These are phyloP conservation scores for Chaetomiaceae sp. DNA, from an alignment of 2,329 filamentous ascomycete genomes.

Conservation along the genomic window DNA sequence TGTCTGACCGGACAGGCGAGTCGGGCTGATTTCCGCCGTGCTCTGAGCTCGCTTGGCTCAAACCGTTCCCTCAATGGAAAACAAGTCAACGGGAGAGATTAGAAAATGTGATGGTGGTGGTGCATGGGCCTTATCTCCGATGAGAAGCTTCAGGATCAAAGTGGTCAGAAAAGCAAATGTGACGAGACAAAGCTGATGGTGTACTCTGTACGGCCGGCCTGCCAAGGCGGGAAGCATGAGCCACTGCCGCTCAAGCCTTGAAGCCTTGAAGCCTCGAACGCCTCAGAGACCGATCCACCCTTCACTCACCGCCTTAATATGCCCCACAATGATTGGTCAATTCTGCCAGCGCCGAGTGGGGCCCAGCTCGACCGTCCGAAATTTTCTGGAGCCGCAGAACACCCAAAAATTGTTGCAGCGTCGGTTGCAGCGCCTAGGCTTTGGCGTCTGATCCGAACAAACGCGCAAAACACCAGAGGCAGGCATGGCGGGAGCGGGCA, in stretches of 20 bases:
- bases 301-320: neutral
- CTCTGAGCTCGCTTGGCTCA: no score
- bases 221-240: no score
- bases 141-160: no score
- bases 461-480: neutral
- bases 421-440: neutral
- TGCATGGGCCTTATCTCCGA: no score
- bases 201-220: no score
- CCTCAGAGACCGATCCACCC: neutral
- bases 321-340: conserved; percentile 5
- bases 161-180: no score
- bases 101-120: no score
- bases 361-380: conserved; percentile 6
- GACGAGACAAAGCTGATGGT: no score
- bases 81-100: no score
- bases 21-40: no score
- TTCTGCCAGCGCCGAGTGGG: neutral
- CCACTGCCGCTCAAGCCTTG: neutral
- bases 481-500: conserved; percentile 37
- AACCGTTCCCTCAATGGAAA: no score
- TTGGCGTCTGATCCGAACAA: conserved; percentile 2
- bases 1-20: no score
- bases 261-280: neutral
- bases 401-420: conserved; percentile 4
- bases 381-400: conserved; percentile 9